Base-by-base conservation (phyloP, 2,329 filamentous ascomycete genomes). In the Colletotrichum scovillei region DNA sequence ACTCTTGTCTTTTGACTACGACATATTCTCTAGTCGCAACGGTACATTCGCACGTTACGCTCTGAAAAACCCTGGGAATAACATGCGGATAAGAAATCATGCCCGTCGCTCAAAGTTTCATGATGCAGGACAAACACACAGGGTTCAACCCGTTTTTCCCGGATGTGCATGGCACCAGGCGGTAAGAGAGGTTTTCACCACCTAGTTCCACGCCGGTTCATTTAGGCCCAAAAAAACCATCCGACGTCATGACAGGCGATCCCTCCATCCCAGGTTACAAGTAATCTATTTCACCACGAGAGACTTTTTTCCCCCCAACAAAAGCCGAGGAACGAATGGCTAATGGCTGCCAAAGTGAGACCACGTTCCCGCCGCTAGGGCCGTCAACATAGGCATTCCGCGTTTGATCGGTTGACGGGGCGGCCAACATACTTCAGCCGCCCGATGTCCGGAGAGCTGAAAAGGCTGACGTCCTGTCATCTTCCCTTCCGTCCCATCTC, bases 241-340 rank as follows among this genome's bases (percentile, higher is more conserved):
- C 49, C 53, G 53, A 69, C 53, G 69, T 58, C 66, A 59, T 53
- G 59, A 63, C 53, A 58, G 52, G 59, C 63, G 64, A 57, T 49
- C 57, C 65, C 49, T 30, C 63, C 38, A 26, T 52, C 26, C 46
- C 52, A 53, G 19, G 53, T 7, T 46, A 19, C 42, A 8, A 46
- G 42, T n/a, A 46, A 46, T 46, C n/a, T 26, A 52, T 32, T 69
- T 2, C 5, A 22, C 19, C 42, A 6, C 60, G 59, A 22, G 59
- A 49, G 2, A 32, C 28, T 9, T 9, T n/a, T 46, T 38, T 30
- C 2, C 4, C 4, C 26, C 24, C 3, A 26, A 32, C 32, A 12
- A 19, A 46, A 46, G 42, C 42, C 42, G 42, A 46, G 42, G 42
- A 16, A 16, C 19, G 0, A 46, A 19, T 46, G 2, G 42, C 42